Percentiles rank a stretch among this genome's conserved stretches.
phyloP scores from a whole-genome alignment of 495 filamentous ascomycete species.

The Neurospora sp. region DNA sequence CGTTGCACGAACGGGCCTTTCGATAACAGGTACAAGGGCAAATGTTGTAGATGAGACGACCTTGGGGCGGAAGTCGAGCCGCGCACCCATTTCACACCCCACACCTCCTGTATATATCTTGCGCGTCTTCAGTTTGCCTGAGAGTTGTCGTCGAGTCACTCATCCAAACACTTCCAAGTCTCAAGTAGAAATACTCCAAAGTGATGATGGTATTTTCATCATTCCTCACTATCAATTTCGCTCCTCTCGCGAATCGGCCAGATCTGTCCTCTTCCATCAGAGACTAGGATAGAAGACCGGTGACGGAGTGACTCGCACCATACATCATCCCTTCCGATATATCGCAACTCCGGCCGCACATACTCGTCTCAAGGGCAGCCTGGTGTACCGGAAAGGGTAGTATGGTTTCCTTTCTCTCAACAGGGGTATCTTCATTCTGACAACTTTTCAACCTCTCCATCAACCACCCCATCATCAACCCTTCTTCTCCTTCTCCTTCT shows the following conservation, averaged over 20 bases:
- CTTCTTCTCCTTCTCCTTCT: constrained; percentile 2
- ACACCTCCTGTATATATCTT: background rate
- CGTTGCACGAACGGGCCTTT: background rate
- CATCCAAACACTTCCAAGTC: background rate
- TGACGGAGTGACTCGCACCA: background rate
- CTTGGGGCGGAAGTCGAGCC: background rate
- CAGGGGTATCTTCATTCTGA: background rate
- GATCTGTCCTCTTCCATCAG: background rate
- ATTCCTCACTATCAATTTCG: background rate
- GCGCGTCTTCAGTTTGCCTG: background rate
- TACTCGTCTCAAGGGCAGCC: background rate
- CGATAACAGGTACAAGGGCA: background rate
- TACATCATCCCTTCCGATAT: background rate
- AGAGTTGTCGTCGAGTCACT: background rate
- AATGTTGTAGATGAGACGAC: background rate
- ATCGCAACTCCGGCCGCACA: background rate
- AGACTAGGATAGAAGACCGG: background rate
- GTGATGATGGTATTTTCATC: background rate
- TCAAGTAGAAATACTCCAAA: background rate
- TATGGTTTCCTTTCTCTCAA: background rate
- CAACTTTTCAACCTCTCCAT: background rate
- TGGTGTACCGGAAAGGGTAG: background rate
- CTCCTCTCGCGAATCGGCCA: background rate
- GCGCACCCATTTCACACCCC: background rate
- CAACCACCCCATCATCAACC: background rate